Conservation (phyloP, 257 asterid species). For the Lavandula angustifolia region DNA sequence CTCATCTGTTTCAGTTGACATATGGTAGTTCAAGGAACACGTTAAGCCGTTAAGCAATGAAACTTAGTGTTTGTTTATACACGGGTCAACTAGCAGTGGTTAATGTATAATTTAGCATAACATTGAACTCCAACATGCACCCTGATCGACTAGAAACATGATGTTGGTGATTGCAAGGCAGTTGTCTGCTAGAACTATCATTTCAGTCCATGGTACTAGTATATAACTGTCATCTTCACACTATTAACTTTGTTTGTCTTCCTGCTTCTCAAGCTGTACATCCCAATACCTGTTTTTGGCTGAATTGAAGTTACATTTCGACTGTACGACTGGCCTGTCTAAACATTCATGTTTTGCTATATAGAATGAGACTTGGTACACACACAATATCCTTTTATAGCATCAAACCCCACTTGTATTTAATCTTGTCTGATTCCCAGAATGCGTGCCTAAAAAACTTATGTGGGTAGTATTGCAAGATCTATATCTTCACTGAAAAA, state of each 20-base stretch:
- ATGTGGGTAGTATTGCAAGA: not conserved
- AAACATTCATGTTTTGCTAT: not conserved
- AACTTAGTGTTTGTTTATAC: not conserved
- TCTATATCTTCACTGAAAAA: not conserved
- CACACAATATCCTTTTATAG: not conserved
- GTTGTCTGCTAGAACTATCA: not conserved
- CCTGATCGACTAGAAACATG: not conserved
- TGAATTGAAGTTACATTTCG: too few relatives aligned
- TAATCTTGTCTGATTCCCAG: not conserved
- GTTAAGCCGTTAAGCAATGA: not conserved
- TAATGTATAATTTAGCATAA: slow-evolving; percentile 3
- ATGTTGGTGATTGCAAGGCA: not conserved
- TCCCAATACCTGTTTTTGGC: not conserved
- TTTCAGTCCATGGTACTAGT: not conserved
- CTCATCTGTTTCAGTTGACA: not conserved
- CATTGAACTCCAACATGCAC: not conserved
- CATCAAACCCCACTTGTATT: too few relatives aligned
- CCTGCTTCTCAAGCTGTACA: slow-evolving; percentile 5
- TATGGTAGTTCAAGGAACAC: slow-evolving; percentile 3
- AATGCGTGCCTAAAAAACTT: not conserved
- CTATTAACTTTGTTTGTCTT: not conserved
- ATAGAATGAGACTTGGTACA: not conserved
- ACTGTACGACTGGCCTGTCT: too few relatives aligned
- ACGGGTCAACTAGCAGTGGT: not conserved
- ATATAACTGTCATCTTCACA: not conserved